Evolutionary conservation across 2,329 filamentous ascomycete species (phyloP), one percentile per base, ranked within the genome.

Genomic region (Cytospora piceae): DNA sequence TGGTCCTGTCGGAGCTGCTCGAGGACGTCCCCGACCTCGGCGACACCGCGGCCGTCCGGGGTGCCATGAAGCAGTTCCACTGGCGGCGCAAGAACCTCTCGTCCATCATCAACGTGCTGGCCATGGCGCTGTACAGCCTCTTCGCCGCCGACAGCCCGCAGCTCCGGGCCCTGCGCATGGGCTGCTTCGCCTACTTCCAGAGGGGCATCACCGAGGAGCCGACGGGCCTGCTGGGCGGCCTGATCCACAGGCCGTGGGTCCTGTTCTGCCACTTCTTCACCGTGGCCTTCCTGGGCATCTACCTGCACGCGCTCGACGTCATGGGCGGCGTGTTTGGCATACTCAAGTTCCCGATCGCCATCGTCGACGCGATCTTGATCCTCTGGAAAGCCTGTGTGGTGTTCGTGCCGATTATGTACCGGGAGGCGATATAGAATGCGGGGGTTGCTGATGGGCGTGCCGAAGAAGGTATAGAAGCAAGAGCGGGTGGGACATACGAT

Each of bases 91-190:
- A 98, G 81, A 81, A 83, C 69, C 83, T 93, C 58, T 92, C 92
- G 0, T 88, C 88, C 61, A 94, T 97, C 71, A 95, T 99, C 83
- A 99, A 99, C 78, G 96, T 98, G 71, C 88, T 99, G n/a, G 94
- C 95, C 1, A 92, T 95, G 82, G 94, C 95, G 0, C 85, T 99
- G 1, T 99, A 99, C 80, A 83, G 86, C 37, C 86, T 99, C 15
- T 99, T 98, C 75, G 93, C 94, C 20, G 95, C 94, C 60, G 83
- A 96, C 75, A 90, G 92, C 77, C 78, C 83, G 54, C 86, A 94
- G 74, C 87, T 98, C 61, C 87, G 86, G 69, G 88, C 91, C 63
- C 87, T 99, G 55, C 93, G 96, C 79, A 85, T 85, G 70, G 95
- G 95, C 57, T 99, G 95, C 81, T 98, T 98, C 81, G 82, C 85